phyloP scores from a whole-genome alignment of 371 early-diverging fungal species.

The Basidiobolus heterosporus region DNA sequence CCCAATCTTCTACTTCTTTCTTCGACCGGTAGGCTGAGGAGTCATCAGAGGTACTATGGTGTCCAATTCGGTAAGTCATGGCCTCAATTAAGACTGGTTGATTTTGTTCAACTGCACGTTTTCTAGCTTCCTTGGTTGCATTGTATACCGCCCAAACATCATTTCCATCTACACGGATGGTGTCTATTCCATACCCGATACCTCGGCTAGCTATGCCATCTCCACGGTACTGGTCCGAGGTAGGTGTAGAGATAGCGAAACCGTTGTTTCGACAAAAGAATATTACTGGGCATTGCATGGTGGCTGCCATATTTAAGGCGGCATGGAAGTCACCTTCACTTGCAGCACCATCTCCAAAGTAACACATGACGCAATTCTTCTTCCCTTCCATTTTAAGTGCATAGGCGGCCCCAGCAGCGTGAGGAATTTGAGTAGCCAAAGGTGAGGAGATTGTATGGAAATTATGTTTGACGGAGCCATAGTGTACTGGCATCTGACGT shows the following conservation, averaged over 20 bases:
- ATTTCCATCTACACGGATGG: constrained; percentile 93
- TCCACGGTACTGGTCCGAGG: constrained; percentile 86
- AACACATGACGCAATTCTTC: constrained; percentile 70
- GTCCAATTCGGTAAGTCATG: constrained; percentile 91
- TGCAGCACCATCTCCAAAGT: constrained; percentile 96
- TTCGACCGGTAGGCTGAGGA: constrained; percentile 84
- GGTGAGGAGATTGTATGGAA: constrained; percentile 96
- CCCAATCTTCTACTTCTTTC: constrained; percentile 82
- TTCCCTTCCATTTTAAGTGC: constrained; percentile 69
- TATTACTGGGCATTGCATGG: constrained; percentile 74
- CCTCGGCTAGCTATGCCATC: constrained; percentile 58
- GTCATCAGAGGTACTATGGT: constrained; percentile 95
- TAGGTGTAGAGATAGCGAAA: constrained; percentile 93
- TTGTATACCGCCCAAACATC: constrained; percentile 93
- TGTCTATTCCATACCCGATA: constrained; percentile 88
- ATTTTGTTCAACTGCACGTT: constrained; percentile 56
- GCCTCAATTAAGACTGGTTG: constrained; percentile 91
- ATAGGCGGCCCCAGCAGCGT: constrained; percentile 95
- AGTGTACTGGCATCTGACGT: constrained; percentile 96
- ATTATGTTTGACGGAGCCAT: constrained; percentile 65
- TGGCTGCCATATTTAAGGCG: constrained; percentile 91
- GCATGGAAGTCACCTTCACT: constrained; percentile 96
- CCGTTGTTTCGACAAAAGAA: constrained; percentile 97
- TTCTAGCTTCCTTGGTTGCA: constrained; percentile 70
- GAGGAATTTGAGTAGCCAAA: constrained; percentile 92